phyloP scores from a whole-genome alignment of 805 yeast species.

The Candida oleophila region DNA sequence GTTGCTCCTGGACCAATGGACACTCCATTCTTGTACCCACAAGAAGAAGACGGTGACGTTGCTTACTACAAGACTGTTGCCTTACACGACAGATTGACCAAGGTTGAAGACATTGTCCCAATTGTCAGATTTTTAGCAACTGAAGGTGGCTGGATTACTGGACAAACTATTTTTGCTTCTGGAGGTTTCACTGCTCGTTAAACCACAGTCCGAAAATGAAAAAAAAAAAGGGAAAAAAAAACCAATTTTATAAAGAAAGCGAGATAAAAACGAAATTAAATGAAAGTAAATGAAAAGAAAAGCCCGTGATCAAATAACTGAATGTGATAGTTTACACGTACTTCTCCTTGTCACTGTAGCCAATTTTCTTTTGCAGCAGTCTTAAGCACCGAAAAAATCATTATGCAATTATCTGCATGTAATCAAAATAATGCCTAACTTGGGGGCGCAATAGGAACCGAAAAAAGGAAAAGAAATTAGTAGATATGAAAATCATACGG shows the following conservation, averaged over 20 bases:
- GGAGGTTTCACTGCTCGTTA: slow-evolving; percentile 68
- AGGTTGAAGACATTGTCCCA: slow-evolving; percentile 62
- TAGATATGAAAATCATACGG: too few relatives aligned
- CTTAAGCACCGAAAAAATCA: too few relatives aligned
- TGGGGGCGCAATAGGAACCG: too few relatives aligned
- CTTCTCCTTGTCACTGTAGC: too few relatives aligned
- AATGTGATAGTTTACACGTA: too few relatives aligned
- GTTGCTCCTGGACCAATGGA: slow-evolving; percentile 71
- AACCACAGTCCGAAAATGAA: neutral
- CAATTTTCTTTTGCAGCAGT: neutral
- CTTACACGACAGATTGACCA: slow-evolving; percentile 51
- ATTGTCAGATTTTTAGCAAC: slow-evolving; percentile 57
- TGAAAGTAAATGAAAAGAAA: neutral
- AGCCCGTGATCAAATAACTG: too few relatives aligned
- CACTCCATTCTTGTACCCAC: slow-evolving; percentile 63
- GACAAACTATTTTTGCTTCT: slow-evolving; percentile 63
- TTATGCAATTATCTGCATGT: neutral
- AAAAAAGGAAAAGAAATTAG: too few relatives aligned
- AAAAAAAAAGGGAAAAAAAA: neutral
- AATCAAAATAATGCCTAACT: neutral
- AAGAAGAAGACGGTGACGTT: slow-evolving; percentile 53
- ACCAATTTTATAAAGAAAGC: too few relatives aligned
- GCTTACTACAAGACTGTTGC: slow-evolving; percentile 56
- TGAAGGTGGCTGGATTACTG: slow-evolving; percentile 69
- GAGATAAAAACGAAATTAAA: too few relatives aligned